Evolutionary conservation across 2,329 filamentous ascomycete genomes (phyloP).

Genomic region (Epichloe elymi): DNA sequence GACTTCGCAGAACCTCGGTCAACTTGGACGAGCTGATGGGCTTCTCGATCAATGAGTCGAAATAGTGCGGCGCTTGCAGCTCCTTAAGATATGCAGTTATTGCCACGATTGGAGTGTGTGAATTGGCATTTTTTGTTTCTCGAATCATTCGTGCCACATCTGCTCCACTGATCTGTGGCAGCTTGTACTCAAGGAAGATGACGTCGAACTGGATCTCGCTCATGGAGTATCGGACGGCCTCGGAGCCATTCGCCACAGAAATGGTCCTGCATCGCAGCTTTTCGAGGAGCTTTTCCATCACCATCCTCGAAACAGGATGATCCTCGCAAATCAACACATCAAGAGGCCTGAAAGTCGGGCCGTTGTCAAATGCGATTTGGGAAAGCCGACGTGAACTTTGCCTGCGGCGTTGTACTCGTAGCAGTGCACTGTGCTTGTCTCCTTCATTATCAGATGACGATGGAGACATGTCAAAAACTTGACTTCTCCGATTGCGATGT

Average conservation of each 20-base stretch:
- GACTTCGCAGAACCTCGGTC: conserved; percentile 70
- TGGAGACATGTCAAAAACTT: conserved; percentile 91
- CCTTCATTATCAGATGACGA: conserved; percentile 97
- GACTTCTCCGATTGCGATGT: conserved; percentile 83
- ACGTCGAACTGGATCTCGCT: conserved; percentile 98
- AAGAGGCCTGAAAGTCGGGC: conserved; percentile 75
- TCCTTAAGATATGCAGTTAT: conserved; percentile 98
- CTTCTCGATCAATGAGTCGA: conserved; percentile 91
- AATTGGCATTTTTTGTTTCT: conserved; percentile 90
- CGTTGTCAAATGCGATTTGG: conserved; percentile 73
- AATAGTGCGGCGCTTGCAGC: conserved; percentile 85
- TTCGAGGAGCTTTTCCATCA: conserved; percentile 97
- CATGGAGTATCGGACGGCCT: conserved; percentile 86
- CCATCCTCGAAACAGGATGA: conserved; percentile 88
- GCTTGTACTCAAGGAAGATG: conserved; percentile 93
- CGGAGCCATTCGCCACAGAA: conserved; percentile 76
- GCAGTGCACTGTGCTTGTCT: conserved; percentile 74
- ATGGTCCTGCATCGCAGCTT: conserved; percentile 92
- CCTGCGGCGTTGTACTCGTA: conserved; percentile 85
- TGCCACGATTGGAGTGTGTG: conserved; percentile 86
- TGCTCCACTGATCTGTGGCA: conserved; percentile 87
- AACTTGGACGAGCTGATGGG: conserved; percentile 88
- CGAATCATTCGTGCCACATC: conserved; percentile 97
- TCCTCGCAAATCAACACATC: conserved; percentile 97
- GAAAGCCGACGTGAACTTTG: conserved; percentile 92